Evolutionary conservation across 2,329 filamentous ascomycete genomes (phyloP), one percentile per base, ranked within the genome.

Genomic region (Penicillium sp.): DNA sequence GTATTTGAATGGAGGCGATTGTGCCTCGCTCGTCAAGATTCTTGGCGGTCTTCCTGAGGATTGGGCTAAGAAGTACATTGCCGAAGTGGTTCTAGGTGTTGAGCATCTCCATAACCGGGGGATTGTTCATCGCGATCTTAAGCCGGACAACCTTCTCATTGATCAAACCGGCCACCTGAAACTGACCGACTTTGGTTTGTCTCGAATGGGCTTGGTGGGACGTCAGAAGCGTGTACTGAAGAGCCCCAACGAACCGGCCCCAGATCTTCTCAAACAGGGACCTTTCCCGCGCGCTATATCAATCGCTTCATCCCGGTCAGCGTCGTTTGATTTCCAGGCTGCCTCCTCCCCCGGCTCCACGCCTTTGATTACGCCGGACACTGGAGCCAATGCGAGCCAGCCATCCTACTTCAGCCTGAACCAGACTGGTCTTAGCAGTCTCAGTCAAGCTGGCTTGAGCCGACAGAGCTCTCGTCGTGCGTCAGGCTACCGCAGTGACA

Each of bases 61-160:
- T 53, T 98, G 94, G 94, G 89, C 87, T 3, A 94, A 94, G 72
- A 97, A 95, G 63, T 98, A 98, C 61, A 77, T 97, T 26, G 93
- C 87, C 3, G 93, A 98, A 69, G 91, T 98, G 30, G 84, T 98
- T 36, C 76, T 97, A n/a, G 93, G 94, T 13, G 88, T 98, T 25
- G 89, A 98, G 63, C 90, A 98, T 71, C 75, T 98, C 32, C 93
- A 98, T 68, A 87, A 84, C 60, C 81, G 91, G 43, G 88, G 91
- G 44, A 96, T 98, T 61, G 91, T 98, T 30, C 94, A 98, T 68
- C 86, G 93, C 57, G 93, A 98, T 60, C 69, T 98, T 45, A 98
- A 98, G 67, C 93, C 93, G 1, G 93, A 98, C 63, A 98, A 98
- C 60, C 77, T 98, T 20, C 77, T 98, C 36, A 98, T 98, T 54